Evolutionary conservation across 176 grass and related monocot genomes (phyloP).

Genomic region (Bolboschoenus planiculmis): DNA sequence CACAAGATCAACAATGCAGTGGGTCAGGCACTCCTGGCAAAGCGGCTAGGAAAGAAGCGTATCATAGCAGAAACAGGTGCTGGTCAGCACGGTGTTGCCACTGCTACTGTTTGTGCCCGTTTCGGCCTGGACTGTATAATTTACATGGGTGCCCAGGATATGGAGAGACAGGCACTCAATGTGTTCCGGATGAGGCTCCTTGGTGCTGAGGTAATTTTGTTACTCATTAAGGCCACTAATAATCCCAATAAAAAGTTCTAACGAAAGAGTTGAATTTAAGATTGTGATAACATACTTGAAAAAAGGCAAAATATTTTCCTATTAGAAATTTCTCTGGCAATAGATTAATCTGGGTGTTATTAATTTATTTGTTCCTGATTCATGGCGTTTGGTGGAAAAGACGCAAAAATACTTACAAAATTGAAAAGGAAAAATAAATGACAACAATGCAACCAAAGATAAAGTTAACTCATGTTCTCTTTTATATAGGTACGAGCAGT

Average conservation of each 20-base stretch:
- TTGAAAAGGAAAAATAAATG: background rate
- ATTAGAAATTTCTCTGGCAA: background rate
- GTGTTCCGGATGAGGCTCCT: constrained; percentile 98
- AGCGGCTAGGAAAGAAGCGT: constrained; percentile 69
- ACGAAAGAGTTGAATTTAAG: background rate
- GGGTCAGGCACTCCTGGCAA: constrained; percentile 79
- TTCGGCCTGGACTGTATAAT: constrained; percentile 78
- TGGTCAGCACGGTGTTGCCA: constrained; percentile 92
- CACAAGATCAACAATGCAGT: constrained; percentile 99
- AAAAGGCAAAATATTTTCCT: background rate
- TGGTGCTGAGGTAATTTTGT: constrained; percentile 63
- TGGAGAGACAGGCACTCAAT: constrained; percentile 96
- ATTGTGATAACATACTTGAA: background rate
- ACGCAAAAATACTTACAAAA: background rate
- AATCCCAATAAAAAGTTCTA: background rate
- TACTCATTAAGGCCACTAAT: background rate
- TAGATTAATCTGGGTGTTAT: background rate
- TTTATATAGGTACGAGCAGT: constrained; percentile 68
- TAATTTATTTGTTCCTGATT: background rate
- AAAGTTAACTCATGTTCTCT: background rate
- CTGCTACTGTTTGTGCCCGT: constrained; percentile 77
- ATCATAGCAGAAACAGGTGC: constrained; percentile 96
- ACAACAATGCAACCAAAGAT: background rate
- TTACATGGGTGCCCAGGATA: constrained; percentile 97
- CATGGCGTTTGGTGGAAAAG: background rate